Percentiles rank a stretch among this genome's conserved stretches.
Conservation (phyloP, 345 rosid genomes). For the Capsella bursapastoris region DNA sequence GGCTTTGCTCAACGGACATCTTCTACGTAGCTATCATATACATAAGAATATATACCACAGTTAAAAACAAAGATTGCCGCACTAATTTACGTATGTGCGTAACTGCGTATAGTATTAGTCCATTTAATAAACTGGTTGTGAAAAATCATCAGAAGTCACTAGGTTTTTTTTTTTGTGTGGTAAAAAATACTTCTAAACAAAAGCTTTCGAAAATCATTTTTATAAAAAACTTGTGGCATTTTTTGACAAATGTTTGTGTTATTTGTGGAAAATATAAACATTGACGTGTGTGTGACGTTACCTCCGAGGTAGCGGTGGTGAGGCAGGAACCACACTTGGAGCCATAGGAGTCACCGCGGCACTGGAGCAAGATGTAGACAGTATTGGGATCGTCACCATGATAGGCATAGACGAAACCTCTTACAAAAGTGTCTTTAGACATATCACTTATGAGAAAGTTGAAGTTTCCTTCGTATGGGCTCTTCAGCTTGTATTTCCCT, state of each 20-base stretch:
- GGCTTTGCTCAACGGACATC: conserved; percentile 51
- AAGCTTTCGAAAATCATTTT: background rate
- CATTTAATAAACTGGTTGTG: background rate
- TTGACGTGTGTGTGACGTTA: conserved; percentile 13
- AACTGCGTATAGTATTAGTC: background rate
- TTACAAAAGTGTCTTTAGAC: background rate
- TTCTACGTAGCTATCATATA: conserved; percentile 41
- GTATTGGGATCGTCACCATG: conserved; percentile 21
- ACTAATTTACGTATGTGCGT: background rate
- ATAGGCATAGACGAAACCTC: conserved; percentile 3
- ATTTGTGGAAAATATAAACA: background rate
- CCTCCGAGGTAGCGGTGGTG: conserved; percentile 23
- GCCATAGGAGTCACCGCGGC: conserved; percentile 28
- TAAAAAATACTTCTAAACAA: background rate
- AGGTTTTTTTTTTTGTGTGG: background rate
- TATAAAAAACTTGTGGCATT: background rate
- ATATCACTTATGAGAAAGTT: background rate
- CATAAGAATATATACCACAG: conserved; percentile 24
- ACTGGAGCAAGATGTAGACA: conserved; percentile 17
- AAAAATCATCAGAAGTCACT: background rate
- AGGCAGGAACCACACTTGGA: conserved; percentile 27
- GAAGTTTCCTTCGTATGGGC: background rate
- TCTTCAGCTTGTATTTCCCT: conserved; percentile 20
- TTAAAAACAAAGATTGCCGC: background rate
- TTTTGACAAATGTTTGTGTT: background rate